Evolutionary conservation across 306 rosid genomes (phyloP), one percentile per base, ranked within the genome.

Genomic region (Pterocarpus macrocarpus): DNA sequence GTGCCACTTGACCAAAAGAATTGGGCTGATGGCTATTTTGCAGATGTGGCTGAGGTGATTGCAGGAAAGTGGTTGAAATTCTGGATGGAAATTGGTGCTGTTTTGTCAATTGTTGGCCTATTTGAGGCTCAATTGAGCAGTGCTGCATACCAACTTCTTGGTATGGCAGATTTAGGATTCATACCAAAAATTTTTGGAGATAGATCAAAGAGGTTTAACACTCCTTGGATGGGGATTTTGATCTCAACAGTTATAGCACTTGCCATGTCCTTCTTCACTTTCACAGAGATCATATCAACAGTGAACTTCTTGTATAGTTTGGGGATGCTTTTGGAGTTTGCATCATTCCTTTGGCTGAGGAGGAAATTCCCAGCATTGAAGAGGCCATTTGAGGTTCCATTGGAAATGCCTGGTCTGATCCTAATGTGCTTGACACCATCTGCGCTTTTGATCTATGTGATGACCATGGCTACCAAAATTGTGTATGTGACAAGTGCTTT

Each of bases 281-380:
- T 92, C 41, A 55, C 83, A 8, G 87, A 87, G 10, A 90, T 94
- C 11, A 89, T 94, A 39, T 90, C 97, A 3, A 86, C 94, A 0
- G 93, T 89, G 7, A 94, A 94, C 79, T 94, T 94, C 74, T 78
- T 94, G 89, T 94, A 92, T 61, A 89, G 98, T 80, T 87, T 94
- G 80, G 97, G 98, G n/a, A 92, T 94, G 98, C 81, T 92, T 35
- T 82, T 94, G 86, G 98, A 94, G 59, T 92, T 92, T 80, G 90
- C 94, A 4, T 87, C 96, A 69, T 92, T 82, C 16, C 82, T 94
- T 15, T 84, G 90, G 83, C 53, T 94, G 80, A 84, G 97, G 56
- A 85, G 78, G 64, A 92, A 92, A 77, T 80, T 82, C 10, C 89
- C 92, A 1, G 1, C 65, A 55, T 32, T 89, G 53, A 86, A 89